Evolutionary conservation across 306 rosid genomes (phyloP), one percentile per base, ranked within the genome.

Genomic region (Lathyrus sativus): DNA sequence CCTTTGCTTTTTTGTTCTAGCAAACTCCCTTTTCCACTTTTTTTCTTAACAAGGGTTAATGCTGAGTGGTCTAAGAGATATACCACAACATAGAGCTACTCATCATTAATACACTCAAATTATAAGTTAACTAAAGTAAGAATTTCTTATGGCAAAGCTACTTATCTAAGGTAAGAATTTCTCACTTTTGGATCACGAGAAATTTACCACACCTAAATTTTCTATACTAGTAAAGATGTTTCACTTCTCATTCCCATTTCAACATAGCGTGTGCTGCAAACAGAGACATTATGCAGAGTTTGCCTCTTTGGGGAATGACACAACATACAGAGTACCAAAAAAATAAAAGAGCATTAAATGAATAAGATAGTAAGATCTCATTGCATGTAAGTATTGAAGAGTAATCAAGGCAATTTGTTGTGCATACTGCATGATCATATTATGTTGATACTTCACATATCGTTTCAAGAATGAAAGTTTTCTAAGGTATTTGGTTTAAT

Each of bases 301-400:
- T 84, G 90, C 84, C 80, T 76, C 84, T 86, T 56, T 73, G 66
- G 46, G 66, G 76, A 79, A 75, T 57, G 89, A 86, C 95, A 90
- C 61, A 65, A 75, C 65, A 70, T 69, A 65, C 55, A 63, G 13
- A 17, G 51, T 14, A 56, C 77, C 59, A 24, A 65, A 71, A 68
- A 63, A 68, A 15, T 50, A 69, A 64, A 41, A 42, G 50, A 71
- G 76, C 68, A 77, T 53, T 67, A 19, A 57, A 54, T 62, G 71
- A 78, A 71, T 49, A 57, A 54, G 71, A 68, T 73, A 78, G 61
- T 49, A 57, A 62, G 71, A 68, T 73, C 65, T 39, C 11, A 0
- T 11, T 64, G 67, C 51, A 58, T 29, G 62, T 35, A 50, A 61
- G 29, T 15, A 49, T 14, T 67, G 53, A 71, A 72, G 53, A 19